Evolutionary conservation across 2,329 filamentous ascomycete genomes (phyloP), one percentile per base, ranked within the genome.

Genomic region (Coniochaeta hoffmannii): DNA sequence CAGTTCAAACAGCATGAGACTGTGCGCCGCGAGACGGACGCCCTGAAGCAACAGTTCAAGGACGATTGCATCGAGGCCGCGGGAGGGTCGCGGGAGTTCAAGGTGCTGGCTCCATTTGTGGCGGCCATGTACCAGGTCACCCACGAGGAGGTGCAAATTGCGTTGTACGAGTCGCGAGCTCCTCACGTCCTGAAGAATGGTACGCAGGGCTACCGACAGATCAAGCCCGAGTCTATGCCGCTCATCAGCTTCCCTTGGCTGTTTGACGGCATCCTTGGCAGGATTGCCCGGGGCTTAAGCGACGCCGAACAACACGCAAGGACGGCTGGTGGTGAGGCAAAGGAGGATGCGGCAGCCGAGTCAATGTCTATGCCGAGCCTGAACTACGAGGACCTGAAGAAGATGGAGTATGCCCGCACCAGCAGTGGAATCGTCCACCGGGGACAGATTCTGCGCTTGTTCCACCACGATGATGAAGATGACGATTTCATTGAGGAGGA

Each of bases 171-270:
- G 61, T 73, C 71, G 1, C 56, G 53, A 15, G 55, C 62, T 24
- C 51, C 35, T 3, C 59, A 66, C 15, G 38, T 64, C 24, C 52
- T 50, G 3, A 55, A 57, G 1, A 53, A 62, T 15, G 62, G 56
- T 9, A 62, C 65, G n/a, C 63, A 73, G 7, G 70, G 69, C 5
- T 59, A 66, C 12, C 66, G 70, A 22, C 67, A 65, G 19, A 71
- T 72, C 64, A 71, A 69, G 11, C 64, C 75, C 2, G 74, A 74
- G 9, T 72, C 74, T 2, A 87, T 91, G 77, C 93, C 94, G 0
- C 74, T 97, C 9, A 94, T 97, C 63, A 94, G 87, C 57, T 97
- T 97, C 63, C 93, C 94, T 0, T 99, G 94, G 94, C 75, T 97
- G 1, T 96, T 97, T 60, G 78, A 85, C 12, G 78, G 80, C 46